Evolutionary conservation across 768 basidiomycete genomes (phyloP), one percentile per base, ranked within the genome.

Genomic region (Cantharellus anzutake): DNA sequence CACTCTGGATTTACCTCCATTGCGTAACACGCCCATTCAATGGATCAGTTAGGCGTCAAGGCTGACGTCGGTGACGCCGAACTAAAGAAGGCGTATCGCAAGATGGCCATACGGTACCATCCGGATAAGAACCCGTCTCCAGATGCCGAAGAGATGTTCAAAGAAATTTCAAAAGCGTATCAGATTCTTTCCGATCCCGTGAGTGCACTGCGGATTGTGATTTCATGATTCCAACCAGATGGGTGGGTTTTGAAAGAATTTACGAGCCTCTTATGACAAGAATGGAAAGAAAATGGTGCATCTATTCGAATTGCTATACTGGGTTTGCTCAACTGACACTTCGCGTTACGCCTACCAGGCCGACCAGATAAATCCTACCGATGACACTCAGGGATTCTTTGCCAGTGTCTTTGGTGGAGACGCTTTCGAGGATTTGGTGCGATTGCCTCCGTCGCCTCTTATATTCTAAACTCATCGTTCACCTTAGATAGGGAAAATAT

Each of bases 121-220:
- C 93, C 92, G 3, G 93, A 96, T 72, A 96, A 94, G 78, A 97
- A 97, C 67, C 77, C 80, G 4, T 85, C 88, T 3, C 78, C 82
- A n/a, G 89, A 90, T 66, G 96, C 94, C 1, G 91, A 92, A 68
- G 84, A 87, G 69, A 92, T 83, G 74, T 99, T 99, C 75, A 94
- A 97, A 72, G 88, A 96, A 52, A 88, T 99, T 67, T 91, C 89
- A 87, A 92, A 94, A 79, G 94, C 94, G 58, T 98, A 97, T 70
- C 90, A 93, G 71, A 84, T 96, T 61, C 74, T 91, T 38, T 85
- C 86, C 55, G 86, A 91, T 71, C 71, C 86, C 64, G 87, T 88
- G 70, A 65, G 82, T 71, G 42, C 62, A 29, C 29, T 5, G 34
- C 38, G 11, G 5, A 3, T n/a, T 3, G 16, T 7, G 59, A 44